Percentiles rank a stretch among this genome's conserved stretches.
These are phyloP conservation scores for Trypanosoma avium DNA, from an alignment of 208 protist genomes.

Conservation along the genomic window DNA sequence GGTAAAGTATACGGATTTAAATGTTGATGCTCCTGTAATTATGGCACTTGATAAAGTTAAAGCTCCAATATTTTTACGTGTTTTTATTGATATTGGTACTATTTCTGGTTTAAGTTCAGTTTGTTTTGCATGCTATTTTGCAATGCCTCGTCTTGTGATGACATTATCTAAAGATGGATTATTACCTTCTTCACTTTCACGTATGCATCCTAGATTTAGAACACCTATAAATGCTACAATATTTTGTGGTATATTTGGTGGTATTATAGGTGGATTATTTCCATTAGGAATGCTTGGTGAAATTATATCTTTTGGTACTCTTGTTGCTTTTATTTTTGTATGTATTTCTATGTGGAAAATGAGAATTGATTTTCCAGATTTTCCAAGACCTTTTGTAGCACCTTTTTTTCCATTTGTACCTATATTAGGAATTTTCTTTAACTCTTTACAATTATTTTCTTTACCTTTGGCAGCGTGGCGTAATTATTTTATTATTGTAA, in stretches of 20 bases:
- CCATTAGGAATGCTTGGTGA: conserved; percentile 37
- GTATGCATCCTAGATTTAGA: conserved; percentile 14
- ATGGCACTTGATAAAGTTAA: conserved; percentile 27
- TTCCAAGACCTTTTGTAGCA: conserved; percentile 30
- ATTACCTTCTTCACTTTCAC: conserved; percentile 23
- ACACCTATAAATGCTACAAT: conserved; percentile 26
- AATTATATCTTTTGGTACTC: conserved; percentile 44
- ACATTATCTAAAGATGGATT: conserved; percentile 36
- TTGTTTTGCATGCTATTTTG: conserved; percentile 33
- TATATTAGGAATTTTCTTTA: conserved; percentile 23
- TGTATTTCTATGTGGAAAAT: conserved; percentile 38
- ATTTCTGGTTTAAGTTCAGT: conserved; percentile 37
- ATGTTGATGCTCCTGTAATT: conserved; percentile 38
- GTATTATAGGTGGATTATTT: conserved; percentile 32
- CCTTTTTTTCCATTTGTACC: conserved; percentile 32
- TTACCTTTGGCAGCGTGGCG: conserved; percentile 28
- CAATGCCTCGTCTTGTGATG: conserved; percentile 38
- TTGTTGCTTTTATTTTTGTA: conserved; percentile 38
- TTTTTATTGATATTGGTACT: conserved; percentile 35
- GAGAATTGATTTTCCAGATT: conserved; percentile 25
- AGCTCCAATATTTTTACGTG: conserved; percentile 15
- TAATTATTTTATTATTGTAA: conserved; percentile 28
- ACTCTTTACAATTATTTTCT: conserved; percentile 28
- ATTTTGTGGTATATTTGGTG: conserved; percentile 21
- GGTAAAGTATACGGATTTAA: conserved; percentile 26